Evolutionary conservation across 2,329 filamentous ascomycete genomes (phyloP), one percentile per base, ranked within the genome.

Genomic region (Catunica adiposa): DNA sequence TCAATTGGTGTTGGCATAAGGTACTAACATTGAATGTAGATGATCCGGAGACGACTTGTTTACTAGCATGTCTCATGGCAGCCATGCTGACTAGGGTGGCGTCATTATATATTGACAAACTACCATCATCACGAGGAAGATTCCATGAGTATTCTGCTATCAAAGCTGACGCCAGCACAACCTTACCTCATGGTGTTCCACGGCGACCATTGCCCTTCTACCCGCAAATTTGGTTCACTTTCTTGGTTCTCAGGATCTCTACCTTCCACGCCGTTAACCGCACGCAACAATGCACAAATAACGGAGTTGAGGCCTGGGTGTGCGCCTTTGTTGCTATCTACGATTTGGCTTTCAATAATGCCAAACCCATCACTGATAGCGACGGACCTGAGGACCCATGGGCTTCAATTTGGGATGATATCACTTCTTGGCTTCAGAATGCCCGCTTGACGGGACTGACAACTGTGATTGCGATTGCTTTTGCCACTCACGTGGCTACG

Each of bases 241-340:
- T 70, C 29, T 66, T 78, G 48, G 65, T 75, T 1, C 31, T 73
- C 7, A 70, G 77, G 3, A 62, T 78, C 15, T 73, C 77, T 58
- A 62, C 74, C 1, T 71, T 74, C 37, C 69, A 75, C 53, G 66
- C 64, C 31, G 69, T 76, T 1, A 68, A 72, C 14, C 64, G 65
- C 25, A 68, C 73, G 57, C 69, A 75, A 37, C 75, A 78, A 63
- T 80, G 77, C 61, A 68, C 74, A 5, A 66, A 64, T 11, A 66
- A 71, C 20, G 75, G 75, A 2, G 61, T 78, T 15, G 74, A 78
- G 69, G 75, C 53, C 5, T 44, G 57, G 17, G 40, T 57, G n/a
- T 55, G 55, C 25, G 31, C 58, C 8, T 38, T 55, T 1, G 38
- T 60, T 17, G 53, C 55, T 25, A 15, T 58, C 22, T 60, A 59